Evolutionary conservation across 2,329 filamentous ascomycete species (phyloP), one percentile per base, ranked within the genome.

Genomic region (Achaetomium macrosporum): DNA sequence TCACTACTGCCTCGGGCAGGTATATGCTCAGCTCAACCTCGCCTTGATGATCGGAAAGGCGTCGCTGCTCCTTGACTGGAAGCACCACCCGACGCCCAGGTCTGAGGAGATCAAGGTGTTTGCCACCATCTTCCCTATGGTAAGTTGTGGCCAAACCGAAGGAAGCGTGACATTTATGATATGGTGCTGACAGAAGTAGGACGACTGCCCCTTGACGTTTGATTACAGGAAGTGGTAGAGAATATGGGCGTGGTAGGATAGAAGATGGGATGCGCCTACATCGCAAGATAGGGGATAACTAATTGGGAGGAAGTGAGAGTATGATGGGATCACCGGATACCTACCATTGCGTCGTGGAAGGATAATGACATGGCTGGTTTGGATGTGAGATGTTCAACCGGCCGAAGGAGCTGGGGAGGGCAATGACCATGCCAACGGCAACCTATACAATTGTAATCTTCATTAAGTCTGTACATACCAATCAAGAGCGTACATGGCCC

Each of bases 31-130:
- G 69, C 77, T 90, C 56, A 96, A 96, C 71, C 75, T 99, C 63
- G 92, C 88, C 66, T 82, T 89, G 43, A 87, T 95, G 79, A 80
- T 96, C 65, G 91, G 90, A 67, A 96, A 93, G 79, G 91, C 90
- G 9, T 87, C 88, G 59, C 78, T 96, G 69, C 77, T 84, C 66
- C 77, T 97, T 61, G 84, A 97, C 71, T 97, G 92, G 92, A 81
- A 84, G 69, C 93, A 99, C 71, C 83, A 90, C 68, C 73, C 90
- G 16, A 97, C 93, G 11, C 83, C 87, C 0, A 66, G 77, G 54
- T 95, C 89, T 0, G 93, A 99, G 74, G 85, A 95, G 71, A 97
- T 99, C 72, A 92, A 95, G 76, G 92, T 97, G 61, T 99, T 97
- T 73, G 93, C 93, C 39, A 96, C 90, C 29, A 95, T 99, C 63